A percentile compares a stretch with the other conserved stretches of the same genome.
Conservation (phyloP, 202 grass and related monocot genomes). For the Hordeum pubiflorum region DNA sequence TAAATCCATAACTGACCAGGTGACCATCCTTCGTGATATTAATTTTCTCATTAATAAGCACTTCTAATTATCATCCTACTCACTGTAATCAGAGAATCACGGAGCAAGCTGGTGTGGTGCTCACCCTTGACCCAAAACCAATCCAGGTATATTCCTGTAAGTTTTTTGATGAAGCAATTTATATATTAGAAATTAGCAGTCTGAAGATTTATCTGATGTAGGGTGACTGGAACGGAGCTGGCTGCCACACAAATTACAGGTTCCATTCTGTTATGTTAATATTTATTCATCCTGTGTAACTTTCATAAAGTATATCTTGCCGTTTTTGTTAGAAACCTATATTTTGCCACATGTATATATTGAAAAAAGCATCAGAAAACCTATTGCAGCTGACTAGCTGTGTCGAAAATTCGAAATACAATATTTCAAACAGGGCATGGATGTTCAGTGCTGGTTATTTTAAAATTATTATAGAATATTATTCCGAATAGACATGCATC, state of each 20-base stretch:
- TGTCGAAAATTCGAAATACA: not conserved
- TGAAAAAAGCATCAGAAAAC: not conserved
- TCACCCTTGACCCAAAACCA: conserved; percentile 97
- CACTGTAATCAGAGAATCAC: conserved; percentile 80
- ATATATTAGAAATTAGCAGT: not conserved
- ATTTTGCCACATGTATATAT: not conserved
- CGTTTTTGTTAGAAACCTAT: no score
- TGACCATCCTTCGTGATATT: not conserved
- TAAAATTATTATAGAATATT: not conserved
- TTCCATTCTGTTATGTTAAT: conserved; percentile 10
- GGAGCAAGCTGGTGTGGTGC: conserved; percentile 91
- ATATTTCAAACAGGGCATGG: not conserved
- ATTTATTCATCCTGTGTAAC: not conserved
- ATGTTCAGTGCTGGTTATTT: not conserved
- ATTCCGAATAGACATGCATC: not conserved
- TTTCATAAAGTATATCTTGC: not conserved
- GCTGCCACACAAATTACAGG: conserved; percentile 99
- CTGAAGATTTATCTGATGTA: conserved; percentile 27
- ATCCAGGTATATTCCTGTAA: conserved; percentile 63
- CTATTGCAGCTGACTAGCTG: not conserved
- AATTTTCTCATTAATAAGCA: not conserved
- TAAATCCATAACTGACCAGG: not conserved
- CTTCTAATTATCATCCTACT: conserved; percentile 20
- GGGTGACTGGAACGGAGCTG: conserved; percentile 99
- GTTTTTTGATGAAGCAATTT: conserved; percentile 11